Percentiles rank a stretch among this genome's conserved stretches.
phyloP scores from a whole-genome alignment of 345 rosid genomes.

The Euclidium syriacum region DNA sequence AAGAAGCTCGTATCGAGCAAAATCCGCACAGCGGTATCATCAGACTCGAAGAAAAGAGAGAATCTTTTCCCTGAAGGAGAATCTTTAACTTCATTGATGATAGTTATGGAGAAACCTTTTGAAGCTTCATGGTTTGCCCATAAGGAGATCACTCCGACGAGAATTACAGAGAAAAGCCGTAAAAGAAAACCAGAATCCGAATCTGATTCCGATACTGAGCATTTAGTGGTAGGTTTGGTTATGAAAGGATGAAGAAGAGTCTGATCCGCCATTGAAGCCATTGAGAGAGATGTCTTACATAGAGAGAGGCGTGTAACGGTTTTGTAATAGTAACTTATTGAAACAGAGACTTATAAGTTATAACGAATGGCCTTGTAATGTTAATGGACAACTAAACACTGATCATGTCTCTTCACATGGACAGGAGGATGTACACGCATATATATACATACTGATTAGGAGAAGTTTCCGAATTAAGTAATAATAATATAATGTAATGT shows the following conservation, averaged over 20 bases:
- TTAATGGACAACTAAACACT: constrained; percentile 24
- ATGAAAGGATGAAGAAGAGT: constrained; percentile 34
- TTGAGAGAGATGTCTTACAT: constrained; percentile 13
- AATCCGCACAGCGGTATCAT: constrained; percentile 47
- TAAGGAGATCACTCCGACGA: constrained; percentile 42
- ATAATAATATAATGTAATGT: constrained; percentile 30
- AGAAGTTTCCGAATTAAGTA: constrained; percentile 17
- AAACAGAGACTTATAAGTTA: constrained; percentile 25
- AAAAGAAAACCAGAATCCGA: constrained; percentile 19
- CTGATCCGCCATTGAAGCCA: constrained; percentile 31
- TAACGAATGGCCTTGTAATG: constrained; percentile 14
- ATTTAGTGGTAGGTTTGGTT: neutral
- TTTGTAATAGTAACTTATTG: constrained; percentile 6
- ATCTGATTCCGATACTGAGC: neutral
- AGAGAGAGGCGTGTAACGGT: constrained; percentile 13
- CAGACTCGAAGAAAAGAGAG: constrained; percentile 42
- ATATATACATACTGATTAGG: constrained; percentile 8
- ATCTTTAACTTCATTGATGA: constrained; percentile 38
- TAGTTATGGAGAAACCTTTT: constrained; percentile 40
- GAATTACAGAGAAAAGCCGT: constrained; percentile 33
- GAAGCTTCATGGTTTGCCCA: constrained; percentile 61
- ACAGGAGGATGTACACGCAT: constrained; percentile 29
- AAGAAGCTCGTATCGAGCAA: constrained; percentile 37
- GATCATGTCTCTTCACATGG: constrained; percentile 43
- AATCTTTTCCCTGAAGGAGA: constrained; percentile 37